Evolutionary conservation across 2,329 filamentous ascomycete species (phyloP), one percentile per base, ranked within the genome.

Genomic region (Rosellinia necatrix): DNA sequence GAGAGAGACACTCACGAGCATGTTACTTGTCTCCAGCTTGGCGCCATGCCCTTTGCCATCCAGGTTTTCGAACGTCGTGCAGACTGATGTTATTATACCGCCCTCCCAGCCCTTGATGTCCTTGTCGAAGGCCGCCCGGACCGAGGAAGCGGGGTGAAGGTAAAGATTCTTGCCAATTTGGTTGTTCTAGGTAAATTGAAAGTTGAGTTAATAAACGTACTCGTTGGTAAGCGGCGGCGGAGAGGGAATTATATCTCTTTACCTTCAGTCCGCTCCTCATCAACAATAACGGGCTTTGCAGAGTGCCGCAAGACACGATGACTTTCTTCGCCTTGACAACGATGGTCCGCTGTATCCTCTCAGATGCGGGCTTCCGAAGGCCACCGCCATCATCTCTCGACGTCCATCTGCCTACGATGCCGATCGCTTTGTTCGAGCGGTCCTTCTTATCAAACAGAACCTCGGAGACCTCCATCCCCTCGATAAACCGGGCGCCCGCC

Each of bases 151-250:
- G 1, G 92, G 93, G 68, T 97, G 93, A 1, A 96, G 72, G 66
- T 94, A 80, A 3, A 97, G 82, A 66, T 97, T 90, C 6, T 81
- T 82, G 22, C 93, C 93, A 60, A 97, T 88, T 53, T 96, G 87
- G 3, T 80, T 80, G 69, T 96, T 96, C 76, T 85, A 66, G 12
- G n/a, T 13, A 34, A 3, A 21, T 32, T 37, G 21, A 1, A 19
- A 17, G 15, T 30, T 53, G 27, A 56, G 25, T 37, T 7, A 46
- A 40, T 19, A 22, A 29, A 10, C 9, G 19, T 3, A 12, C 8
- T 17, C 47, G 30, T 6, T 50, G 22, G 22, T 4, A 4, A 29
- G 24, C 13, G 21, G 10, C 2, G n/a, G n/a, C n/a, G n/a, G n/a
- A n/a, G 1, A 17, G 22, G 50, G 21, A 43, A 41, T 13, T 62